A percentile compares a stretch with the other conserved stretches of the same genome.
Conservation (phyloP, 2,329 filamentous ascomycete genomes). For the Hypocreales sp. region DNA sequence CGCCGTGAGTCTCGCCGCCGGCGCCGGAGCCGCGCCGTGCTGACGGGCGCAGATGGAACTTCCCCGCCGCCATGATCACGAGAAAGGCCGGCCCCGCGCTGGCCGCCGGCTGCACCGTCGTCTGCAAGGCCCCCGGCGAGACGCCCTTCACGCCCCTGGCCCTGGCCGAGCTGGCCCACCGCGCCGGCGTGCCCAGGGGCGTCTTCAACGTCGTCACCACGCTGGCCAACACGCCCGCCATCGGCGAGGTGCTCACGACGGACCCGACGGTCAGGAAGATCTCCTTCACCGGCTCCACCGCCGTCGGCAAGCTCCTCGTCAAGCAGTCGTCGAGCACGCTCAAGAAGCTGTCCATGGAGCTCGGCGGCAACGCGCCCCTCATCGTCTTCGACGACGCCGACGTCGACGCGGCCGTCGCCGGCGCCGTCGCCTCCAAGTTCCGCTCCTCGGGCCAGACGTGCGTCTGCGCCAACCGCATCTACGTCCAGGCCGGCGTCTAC, state of each 20-base stretch:
- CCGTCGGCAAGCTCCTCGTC: conserved; percentile 64
- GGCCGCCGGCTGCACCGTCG: conserved; percentile 89
- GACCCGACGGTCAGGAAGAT: conserved; percentile 65
- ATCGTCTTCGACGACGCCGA: conserved; percentile 96
- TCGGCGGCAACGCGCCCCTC: conserved; percentile 89
- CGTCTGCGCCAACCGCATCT: conserved; percentile 76
- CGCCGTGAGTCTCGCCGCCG: conserved; percentile 32
- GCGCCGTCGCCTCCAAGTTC: conserved; percentile 81
- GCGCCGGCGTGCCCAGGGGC: conserved; percentile 78
- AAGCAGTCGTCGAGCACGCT: conserved; percentile 72
- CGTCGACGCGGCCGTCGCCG: conserved; percentile 67
- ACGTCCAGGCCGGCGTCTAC: conserved; percentile 65
- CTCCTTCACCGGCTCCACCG: conserved; percentile 77
- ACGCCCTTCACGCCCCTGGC: conserved; percentile 86
- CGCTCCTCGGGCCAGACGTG: conserved; percentile 91
- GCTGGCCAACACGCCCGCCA: conserved; percentile 59
- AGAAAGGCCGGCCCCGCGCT: conserved; percentile 59
- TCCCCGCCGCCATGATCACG: conserved; percentile 63
- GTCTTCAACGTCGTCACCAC: conserved; percentile 84
- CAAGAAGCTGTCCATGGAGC: conserved; percentile 74
- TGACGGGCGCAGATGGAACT: conserved; percentile 53
- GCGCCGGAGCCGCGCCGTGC: background rate
- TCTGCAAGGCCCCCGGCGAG: conserved; percentile 81
- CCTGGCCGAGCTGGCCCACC: conserved; percentile 68
- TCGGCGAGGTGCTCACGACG: conserved; percentile 65